Conservation (phyloP, 148 eudicot genomes). For the Vaccinium myrtillus region DNA sequence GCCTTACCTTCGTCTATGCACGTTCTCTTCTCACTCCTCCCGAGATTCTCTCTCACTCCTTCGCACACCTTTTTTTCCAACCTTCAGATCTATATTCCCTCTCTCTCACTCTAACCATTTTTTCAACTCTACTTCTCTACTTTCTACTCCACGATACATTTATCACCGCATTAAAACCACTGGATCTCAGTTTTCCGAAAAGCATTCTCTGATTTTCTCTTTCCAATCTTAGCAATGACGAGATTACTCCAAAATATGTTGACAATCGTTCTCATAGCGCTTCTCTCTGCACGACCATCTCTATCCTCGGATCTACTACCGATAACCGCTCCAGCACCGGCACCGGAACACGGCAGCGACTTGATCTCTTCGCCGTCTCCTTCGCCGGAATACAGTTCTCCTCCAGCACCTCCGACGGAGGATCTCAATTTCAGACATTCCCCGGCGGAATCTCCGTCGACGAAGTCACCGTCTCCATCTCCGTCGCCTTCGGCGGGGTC, state of each 20-base stretch:
- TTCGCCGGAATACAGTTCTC: slow-evolving; percentile 19
- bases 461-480: slow-evolving; percentile 15
- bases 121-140: background rate
- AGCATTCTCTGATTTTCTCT: background rate
- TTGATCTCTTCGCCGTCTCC: slow-evolving; percentile 11
- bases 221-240: slow-evolving; percentile 24
- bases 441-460: slow-evolving; percentile 15
- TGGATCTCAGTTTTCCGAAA: background rate
- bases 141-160: background rate
- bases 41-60: background rate
- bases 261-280: slow-evolving; percentile 20
- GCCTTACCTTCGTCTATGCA: background rate
- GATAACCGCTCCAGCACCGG: slow-evolving; percentile 22
- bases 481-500: slow-evolving; percentile 8
- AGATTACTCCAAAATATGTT: background rate
- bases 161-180: background rate
- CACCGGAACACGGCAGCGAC: slow-evolving; percentile 21
- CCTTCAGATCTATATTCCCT: background rate
- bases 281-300: slow-evolving; percentile 11
- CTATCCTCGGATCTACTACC: slow-evolving; percentile 15
- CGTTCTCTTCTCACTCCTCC: slow-evolving; percentile 7
- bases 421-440: slow-evolving; percentile 12
- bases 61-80: background rate
- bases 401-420: slow-evolving; percentile 27
- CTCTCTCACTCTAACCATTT: background rate